Evolutionary conservation across 148 eudicot species (phyloP), one percentile per base, ranked within the genome.

Genomic region (Limonium bicolor): DNA sequence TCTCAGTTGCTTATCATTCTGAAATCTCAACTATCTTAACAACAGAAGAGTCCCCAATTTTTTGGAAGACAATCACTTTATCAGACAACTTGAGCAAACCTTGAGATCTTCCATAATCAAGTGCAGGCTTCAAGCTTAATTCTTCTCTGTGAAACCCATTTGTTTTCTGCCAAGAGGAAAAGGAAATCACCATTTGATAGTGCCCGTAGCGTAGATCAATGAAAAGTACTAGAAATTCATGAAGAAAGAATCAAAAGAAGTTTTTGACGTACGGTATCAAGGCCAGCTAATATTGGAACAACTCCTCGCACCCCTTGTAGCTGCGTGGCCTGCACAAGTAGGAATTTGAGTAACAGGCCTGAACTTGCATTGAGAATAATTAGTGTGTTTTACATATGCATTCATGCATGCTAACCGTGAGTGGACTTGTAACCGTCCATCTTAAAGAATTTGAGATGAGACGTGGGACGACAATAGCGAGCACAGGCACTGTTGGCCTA

Each of bases 291-390:
- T 24, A 68, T 48, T 23, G 82, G 74, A 15, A 29, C 53, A 64
- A 76, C 62, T 65, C 82, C 82, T 59, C 82, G 57, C 13, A 76
- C 71, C 30, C 59, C 68, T 15, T 71, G 82, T 72, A 71, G 56
- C 50, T 76, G 82, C 35, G 71, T 68, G 21, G 82, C 82, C 82
- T 76, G 77, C 44, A 35, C 43, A 10, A 20, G 19, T 21, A 16
- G 22, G 13, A 3, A 3, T 24, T 42, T 42, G 16, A 19, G 31
- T 32, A 32, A 15, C 11, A 10, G 36, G 13, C 11, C 36, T 10
- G 6, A 32, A 10, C 11, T 32, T 32, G 13, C 1, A 32, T 32
- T 32, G n/a, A n/a, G n/a, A n/a, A n/a, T n/a, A n/a, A n/a, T n/a
- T n/a, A n/a, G n/a, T 15, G 13, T 15, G 11, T 32, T 15, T 2